Conservation (phyloP, 2,329 filamentous ascomycete genomes). For the Colletotrichum zoysiae region DNA sequence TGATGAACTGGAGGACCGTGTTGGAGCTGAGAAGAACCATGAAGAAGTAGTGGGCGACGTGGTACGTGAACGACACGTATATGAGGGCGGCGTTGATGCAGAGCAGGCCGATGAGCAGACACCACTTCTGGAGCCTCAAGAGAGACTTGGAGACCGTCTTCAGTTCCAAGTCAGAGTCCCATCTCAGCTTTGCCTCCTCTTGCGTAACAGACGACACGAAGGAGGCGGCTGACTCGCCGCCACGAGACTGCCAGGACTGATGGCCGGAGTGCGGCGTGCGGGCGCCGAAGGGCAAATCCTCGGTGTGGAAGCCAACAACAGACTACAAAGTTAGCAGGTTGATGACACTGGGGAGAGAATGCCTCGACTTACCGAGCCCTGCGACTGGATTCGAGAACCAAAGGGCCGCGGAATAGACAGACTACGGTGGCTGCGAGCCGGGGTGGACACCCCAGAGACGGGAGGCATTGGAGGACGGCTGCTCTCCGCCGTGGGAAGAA, state of each 20-base stretch:
- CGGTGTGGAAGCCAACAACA: constrained; percentile 49
- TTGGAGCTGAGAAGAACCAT: constrained; percentile 61
- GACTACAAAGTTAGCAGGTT: constrained; percentile 46
- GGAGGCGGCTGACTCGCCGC: constrained; percentile 51
- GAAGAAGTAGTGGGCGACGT: constrained; percentile 58
- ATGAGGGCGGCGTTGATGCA: constrained; percentile 53
- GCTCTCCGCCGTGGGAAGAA: constrained; percentile 26
- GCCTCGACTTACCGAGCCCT: constrained; percentile 29
- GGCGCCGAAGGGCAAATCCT: constrained; percentile 47
- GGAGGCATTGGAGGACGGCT: constrained; percentile 23
- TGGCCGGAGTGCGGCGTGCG: constrained; percentile 51
- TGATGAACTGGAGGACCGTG: constrained; percentile 57
- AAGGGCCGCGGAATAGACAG: constrained; percentile 37
- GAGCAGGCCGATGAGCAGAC: constrained; percentile 52
- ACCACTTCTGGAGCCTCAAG: constrained; percentile 55
- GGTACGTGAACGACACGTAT: constrained; percentile 53
- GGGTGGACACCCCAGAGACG: constrained; percentile 19
- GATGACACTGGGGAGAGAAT: not conserved
- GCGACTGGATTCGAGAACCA: constrained; percentile 27
- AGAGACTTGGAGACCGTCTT: constrained; percentile 54
- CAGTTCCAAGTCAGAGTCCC: constrained; percentile 56
- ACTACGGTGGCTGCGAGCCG: constrained; percentile 38
- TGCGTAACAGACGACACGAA: constrained; percentile 53
- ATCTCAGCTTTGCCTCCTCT: constrained; percentile 55
- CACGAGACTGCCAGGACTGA: constrained; percentile 50